Conservation (phyloP, 2,329 filamentous ascomycete genomes). For the Paecilomyces sp. region DNA sequence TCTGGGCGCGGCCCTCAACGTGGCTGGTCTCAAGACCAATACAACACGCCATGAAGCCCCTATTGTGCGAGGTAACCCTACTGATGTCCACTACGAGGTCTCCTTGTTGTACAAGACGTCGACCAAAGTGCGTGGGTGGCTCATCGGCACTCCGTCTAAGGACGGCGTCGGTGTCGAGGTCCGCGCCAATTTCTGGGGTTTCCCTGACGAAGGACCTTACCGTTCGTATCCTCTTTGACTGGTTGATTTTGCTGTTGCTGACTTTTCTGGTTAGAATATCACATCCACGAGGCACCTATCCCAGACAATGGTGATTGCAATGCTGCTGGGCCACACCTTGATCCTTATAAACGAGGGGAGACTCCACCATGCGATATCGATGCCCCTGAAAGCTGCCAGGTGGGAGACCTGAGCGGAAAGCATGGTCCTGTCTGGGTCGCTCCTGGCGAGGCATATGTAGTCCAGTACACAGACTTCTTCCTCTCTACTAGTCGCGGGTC, state of each 20-base stretch:
- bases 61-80: constrained; percentile 50
- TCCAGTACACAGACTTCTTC: constrained; percentile 42
- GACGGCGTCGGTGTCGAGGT: constrained; percentile 52
- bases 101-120: constrained; percentile 48
- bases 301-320: constrained; percentile 65
- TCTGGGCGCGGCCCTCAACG: constrained; percentile 13
- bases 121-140: constrained; percentile 48
- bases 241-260: constrained; percentile 5
- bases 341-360: constrained; percentile 62
- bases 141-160: constrained; percentile 41
- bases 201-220: constrained; percentile 54
- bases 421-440: constrained; percentile 54
- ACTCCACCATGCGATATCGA: constrained; percentile 51
- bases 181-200: constrained; percentile 49
- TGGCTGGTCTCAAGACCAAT: constrained; percentile 10
- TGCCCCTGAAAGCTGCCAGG: constrained; percentile 60
- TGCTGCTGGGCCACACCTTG: constrained; percentile 59
- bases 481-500: constrained; percentile 35
- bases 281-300: constrained; percentile 62
- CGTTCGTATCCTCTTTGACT: constrained; percentile 36
- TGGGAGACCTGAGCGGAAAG: constrained; percentile 72
- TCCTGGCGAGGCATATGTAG: constrained; percentile 19
- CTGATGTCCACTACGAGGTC: constrained; percentile 48
- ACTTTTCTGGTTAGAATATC: constrained; percentile 47
- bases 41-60: constrained; percentile 42